Evolutionary conservation across 2,329 filamentous ascomycete genomes (phyloP).

Genomic region (Colletotrichum cuscutae): DNA sequence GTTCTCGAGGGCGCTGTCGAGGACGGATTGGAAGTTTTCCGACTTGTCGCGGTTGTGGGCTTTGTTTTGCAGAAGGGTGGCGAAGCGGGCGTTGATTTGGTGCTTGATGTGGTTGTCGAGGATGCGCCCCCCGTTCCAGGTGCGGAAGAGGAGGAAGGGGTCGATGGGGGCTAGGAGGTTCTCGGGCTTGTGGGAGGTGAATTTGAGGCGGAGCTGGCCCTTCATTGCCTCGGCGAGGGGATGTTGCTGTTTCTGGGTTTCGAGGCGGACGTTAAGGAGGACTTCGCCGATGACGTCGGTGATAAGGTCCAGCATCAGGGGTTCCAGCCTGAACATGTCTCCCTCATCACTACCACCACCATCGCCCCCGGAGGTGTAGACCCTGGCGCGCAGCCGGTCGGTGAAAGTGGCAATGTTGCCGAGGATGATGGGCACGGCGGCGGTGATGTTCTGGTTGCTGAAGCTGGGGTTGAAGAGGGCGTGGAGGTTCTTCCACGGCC

Average conservation of each 20-base stretch:
- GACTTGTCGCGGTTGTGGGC: constrained; percentile 21
- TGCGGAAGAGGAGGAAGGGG: constrained; percentile 40
- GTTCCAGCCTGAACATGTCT: constrained; percentile 39
- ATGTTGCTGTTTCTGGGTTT: constrained; percentile 43
- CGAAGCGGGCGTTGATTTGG: constrained; percentile 40
- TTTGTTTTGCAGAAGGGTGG: constrained; percentile 39
- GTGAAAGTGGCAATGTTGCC: constrained; percentile 43
- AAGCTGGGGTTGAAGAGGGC: constrained; percentile 45
- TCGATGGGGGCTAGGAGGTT: constrained; percentile 39
- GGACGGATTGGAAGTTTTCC: constrained; percentile 38
- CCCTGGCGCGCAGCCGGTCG: constrained; percentile 39
- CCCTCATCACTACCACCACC: not conserved
- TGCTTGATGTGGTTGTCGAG: constrained; percentile 41
- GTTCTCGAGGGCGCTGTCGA: constrained; percentile 45
- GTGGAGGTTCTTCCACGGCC: constrained; percentile 43
- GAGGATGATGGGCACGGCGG: constrained; percentile 41
- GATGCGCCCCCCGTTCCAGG: constrained; percentile 45
- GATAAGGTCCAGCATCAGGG: constrained; percentile 43
- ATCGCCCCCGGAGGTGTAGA: not conserved
- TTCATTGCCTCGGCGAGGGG: constrained; percentile 44
- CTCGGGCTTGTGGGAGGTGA: constrained; percentile 34
- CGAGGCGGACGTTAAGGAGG: constrained; percentile 44
- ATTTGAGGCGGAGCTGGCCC: constrained; percentile 31
- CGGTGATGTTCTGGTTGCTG: constrained; percentile 45
- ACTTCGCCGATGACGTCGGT: constrained; percentile 45